Percentiles rank a stretch among this genome's conserved stretches.
phyloP scores from a whole-genome alignment of 2,329 filamentous ascomycete species.

The Reticulascus tulasneorum region DNA sequence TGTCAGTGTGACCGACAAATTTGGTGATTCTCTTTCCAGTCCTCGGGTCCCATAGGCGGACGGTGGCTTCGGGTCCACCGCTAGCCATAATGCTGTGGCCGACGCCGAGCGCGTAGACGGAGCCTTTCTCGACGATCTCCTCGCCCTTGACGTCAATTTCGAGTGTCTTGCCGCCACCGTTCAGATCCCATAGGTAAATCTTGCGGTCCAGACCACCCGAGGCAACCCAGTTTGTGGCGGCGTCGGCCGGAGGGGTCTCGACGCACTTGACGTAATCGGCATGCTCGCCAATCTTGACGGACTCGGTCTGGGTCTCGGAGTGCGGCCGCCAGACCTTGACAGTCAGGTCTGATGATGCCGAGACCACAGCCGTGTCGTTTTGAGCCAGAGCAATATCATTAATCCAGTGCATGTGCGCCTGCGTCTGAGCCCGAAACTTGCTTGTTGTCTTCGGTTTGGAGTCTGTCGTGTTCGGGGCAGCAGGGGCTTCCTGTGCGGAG shows the following conservation, averaged over 20 bases:
- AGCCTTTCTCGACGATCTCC: constrained; percentile 84
- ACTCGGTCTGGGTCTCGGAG: constrained; percentile 50
- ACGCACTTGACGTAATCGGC: constrained; percentile 96
- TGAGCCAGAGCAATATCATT: constrained; percentile 85
- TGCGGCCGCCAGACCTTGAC: constrained; percentile 89
- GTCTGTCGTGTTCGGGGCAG: constrained; percentile 15
- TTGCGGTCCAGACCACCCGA: constrained; percentile 91
- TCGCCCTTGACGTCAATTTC: constrained; percentile 83
- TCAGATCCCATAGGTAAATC: constrained; percentile 90
- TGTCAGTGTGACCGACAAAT: constrained; percentile 94
- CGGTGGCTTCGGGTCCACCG: constrained; percentile 89
- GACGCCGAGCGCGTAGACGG: constrained; percentile 84
- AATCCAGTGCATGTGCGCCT: constrained; percentile 92
- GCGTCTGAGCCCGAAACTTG: constrained; percentile 57
- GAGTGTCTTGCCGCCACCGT: constrained; percentile 78
- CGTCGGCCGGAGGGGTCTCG: constrained; percentile 62
- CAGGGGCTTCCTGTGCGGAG: constrained; percentile 19
- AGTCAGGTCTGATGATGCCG: constrained; percentile 88
- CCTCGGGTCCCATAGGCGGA: constrained; percentile 86
- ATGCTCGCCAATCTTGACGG: constrained; percentile 83
- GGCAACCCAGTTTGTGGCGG: constrained; percentile 77
- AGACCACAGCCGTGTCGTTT: constrained; percentile 74
- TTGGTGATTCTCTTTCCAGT: constrained; percentile 90
- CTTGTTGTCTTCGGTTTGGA: constrained; percentile 44
- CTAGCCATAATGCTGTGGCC: constrained; percentile 80